Conservation (phyloP, 257 asterid species). For the Ballota nigra region DNA sequence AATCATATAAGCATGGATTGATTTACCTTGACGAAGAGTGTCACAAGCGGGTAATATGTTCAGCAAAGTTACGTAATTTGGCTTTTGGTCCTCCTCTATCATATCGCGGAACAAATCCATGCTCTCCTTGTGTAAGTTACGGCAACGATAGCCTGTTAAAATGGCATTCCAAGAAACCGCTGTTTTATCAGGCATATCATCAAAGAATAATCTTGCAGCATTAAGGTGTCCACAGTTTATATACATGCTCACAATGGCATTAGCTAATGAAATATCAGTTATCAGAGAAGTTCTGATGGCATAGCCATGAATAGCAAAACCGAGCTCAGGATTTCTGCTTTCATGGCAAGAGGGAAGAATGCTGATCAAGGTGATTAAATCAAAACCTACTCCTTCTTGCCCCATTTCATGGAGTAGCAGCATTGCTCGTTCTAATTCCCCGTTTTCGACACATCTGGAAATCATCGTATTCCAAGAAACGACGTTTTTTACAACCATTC, state of each 20-base stretch:
- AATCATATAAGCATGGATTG: slow-evolving; percentile 46
- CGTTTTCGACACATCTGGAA: slow-evolving; percentile 46
- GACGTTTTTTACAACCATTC: slow-evolving; percentile 33
- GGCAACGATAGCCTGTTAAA: slow-evolving; percentile 49
- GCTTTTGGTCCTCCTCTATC: slow-evolving; percentile 39
- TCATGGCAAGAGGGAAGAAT: slow-evolving; percentile 48
- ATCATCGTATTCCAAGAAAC: slow-evolving; percentile 64
- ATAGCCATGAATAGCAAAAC: slow-evolving; percentile 46
- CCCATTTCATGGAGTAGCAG: slow-evolving; percentile 42
- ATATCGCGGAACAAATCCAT: slow-evolving; percentile 36
- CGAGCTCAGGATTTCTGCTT: slow-evolving; percentile 27
- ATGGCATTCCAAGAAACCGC: slow-evolving; percentile 70
- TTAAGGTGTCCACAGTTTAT: slow-evolving; percentile 42
- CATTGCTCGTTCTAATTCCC: slow-evolving; percentile 40
- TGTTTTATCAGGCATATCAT: slow-evolving; percentile 38
- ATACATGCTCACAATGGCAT: slow-evolving; percentile 67
- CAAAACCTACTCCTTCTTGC: slow-evolving; percentile 41
- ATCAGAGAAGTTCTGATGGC: slow-evolving; percentile 37
- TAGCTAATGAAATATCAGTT: slow-evolving; percentile 42
- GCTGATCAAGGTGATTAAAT: slow-evolving; percentile 47
- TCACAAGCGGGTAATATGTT: slow-evolving; percentile 48
- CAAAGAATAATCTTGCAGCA: slow-evolving; percentile 37
- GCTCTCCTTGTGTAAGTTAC: slow-evolving; percentile 28
- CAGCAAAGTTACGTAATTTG: slow-evolving; percentile 52
- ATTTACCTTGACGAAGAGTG: slow-evolving; percentile 40